Conservation (phyloP, 2,329 filamentous ascomycete species). For the Daldinia sp. region DNA sequence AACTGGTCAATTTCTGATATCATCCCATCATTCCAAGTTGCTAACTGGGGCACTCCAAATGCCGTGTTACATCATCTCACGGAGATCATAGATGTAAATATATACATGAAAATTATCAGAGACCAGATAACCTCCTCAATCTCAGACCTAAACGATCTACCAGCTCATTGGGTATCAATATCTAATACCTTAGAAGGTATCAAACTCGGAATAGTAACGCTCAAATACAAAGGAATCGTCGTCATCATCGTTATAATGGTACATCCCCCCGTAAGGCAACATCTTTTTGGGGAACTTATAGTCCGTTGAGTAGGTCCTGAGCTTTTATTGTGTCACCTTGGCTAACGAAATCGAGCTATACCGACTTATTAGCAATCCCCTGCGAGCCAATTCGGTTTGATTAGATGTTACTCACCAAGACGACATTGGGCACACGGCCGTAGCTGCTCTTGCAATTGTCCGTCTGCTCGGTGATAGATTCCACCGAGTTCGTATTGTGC, state of each 20-base stretch:
- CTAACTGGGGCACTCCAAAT: background rate
- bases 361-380: constrained; percentile 27
- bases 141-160: background rate
- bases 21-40: background rate
- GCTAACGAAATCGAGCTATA: constrained; percentile 55
- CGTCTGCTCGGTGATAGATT: constrained; percentile 54
- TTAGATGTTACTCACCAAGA: constrained; percentile 47
- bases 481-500: constrained; percentile 57
- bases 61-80: background rate
- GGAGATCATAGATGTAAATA: background rate
- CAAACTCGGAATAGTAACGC: background rate
- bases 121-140: background rate
- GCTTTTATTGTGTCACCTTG: constrained; percentile 51
- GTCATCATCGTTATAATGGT: constrained; percentile 6
- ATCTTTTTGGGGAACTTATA: background rate
- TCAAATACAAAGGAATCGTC: background rate
- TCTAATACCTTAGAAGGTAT: background rate
- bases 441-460: constrained; percentile 45
- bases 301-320: constrained; percentile 51
- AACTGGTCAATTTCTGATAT: background rate
- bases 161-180: background rate
- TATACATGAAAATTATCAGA: background rate
- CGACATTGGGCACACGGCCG: constrained; percentile 49
- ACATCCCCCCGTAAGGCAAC: background rate
- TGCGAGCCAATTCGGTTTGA: background rate